phyloP scores from a whole-genome alignment of 345 rosid genomes.

The Isatis tinctoria region DNA sequence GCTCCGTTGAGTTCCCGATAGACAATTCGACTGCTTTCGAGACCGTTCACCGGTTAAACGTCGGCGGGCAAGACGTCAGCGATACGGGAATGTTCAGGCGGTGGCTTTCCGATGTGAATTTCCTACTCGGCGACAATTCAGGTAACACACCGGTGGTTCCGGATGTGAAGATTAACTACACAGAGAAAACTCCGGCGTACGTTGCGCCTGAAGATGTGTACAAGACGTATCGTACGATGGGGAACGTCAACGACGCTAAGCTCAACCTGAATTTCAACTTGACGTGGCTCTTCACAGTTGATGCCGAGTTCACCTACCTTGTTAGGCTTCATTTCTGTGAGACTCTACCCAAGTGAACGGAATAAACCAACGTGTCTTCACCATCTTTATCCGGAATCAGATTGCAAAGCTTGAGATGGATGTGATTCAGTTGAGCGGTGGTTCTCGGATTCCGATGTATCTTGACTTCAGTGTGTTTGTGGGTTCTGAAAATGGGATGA shows the following conservation, averaged over 20 bases:
- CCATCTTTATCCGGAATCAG: too few species aligned
- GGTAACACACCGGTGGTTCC: accelerated
- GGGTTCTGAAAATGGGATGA: neutral
- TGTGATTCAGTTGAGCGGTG: neutral
- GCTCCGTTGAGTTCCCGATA: accelerated
- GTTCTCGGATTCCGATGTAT: slow-evolving; percentile 25
- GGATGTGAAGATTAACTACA: neutral
- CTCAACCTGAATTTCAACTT: too few species aligned
- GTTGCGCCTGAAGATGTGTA: slow-evolving; percentile 28
- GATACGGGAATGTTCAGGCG: slow-evolving; percentile 40
- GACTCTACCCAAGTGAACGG: too few species aligned
- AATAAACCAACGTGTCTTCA: too few species aligned
- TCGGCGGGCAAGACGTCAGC: neutral
- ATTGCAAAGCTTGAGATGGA: too few species aligned
- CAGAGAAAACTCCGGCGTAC: neutral
- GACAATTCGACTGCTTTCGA: slow-evolving; percentile 21
- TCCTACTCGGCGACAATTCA: neutral
- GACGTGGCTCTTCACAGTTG: too few species aligned
- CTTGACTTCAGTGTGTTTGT: slow-evolving; percentile 15
- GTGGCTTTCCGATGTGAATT: slow-evolving; percentile 5
- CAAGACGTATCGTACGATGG: neutral
- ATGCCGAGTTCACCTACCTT: too few species aligned
- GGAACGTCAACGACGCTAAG: too few species aligned
- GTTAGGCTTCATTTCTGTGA: too few species aligned
- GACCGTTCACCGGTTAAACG: slow-evolving; percentile 28